phyloP scores from a whole-genome alignment of 2,329 filamentous ascomycete genomes.

The Dactylellina drechsleri region DNA sequence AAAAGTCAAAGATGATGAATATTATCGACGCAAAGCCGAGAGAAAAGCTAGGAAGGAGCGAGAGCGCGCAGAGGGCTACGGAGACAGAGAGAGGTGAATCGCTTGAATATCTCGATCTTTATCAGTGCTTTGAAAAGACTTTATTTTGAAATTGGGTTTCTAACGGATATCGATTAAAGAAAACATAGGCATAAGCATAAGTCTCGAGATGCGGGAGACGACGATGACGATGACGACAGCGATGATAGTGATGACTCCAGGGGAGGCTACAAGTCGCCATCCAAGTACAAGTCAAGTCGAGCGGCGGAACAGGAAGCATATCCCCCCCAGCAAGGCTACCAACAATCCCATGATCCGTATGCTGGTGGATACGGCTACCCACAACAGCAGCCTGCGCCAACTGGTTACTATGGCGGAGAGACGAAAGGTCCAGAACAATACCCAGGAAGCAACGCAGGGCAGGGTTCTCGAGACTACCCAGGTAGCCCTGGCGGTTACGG shows the following conservation, averaged over 20 bases:
- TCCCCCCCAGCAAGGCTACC: conserved; percentile 21
- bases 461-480: too few species aligned
- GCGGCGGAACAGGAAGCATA: conserved; percentile 15
- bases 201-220: conserved; percentile 26
- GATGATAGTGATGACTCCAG: conserved; percentile 40
- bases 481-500: conserved; percentile 5
- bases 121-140: not conserved
- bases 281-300: conserved; percentile 22
- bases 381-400: not conserved
- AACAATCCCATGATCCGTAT: conserved; percentile 24
- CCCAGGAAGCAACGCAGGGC: too few species aligned
- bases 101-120: not conserved
- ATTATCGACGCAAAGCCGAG: conserved; percentile 52
- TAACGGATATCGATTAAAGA: conserved; percentile 2
- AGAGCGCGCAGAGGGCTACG: conserved; percentile 34
- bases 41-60: conserved; percentile 40
- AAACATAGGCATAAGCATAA: conserved; percentile 39
- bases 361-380: conserved; percentile 29
- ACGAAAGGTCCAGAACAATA: conserved; percentile 10
- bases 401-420: conserved; percentile 39
- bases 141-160: not conserved
- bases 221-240: conserved; percentile 32
- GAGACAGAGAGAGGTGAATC: conserved; percentile 28
- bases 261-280: conserved; percentile 19
- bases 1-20: conserved; percentile 51